Conservation (phyloP, 345 rosid species). For the Litchi chinensis region DNA sequence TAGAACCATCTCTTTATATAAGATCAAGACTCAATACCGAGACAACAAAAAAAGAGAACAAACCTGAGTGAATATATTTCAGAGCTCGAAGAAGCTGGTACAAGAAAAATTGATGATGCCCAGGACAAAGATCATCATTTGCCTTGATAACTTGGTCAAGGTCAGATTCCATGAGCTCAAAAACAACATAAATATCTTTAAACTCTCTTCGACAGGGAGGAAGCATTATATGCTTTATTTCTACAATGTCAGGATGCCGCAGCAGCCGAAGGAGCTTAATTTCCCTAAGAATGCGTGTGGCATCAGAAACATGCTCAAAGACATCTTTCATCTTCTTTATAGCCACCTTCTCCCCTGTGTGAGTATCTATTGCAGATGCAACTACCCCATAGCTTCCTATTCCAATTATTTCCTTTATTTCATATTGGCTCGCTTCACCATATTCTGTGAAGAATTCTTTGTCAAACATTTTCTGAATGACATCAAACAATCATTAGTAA, state of each 20-base stretch:
- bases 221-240: constrained; percentile 95
- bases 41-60: constrained; percentile 29
- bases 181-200: constrained; percentile 90
- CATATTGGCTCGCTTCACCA: constrained; percentile 95
- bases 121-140: constrained; percentile 88
- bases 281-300: constrained; percentile 88
- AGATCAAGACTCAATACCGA: constrained; percentile 6
- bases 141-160: constrained; percentile 89
- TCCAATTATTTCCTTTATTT: constrained; percentile 91
- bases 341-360: constrained; percentile 92
- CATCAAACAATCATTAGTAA: background rate
- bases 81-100: constrained; percentile 98
- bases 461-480: constrained; percentile 62
- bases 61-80: constrained; percentile 93
- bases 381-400: constrained; percentile 98
- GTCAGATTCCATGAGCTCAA: constrained; percentile 98
- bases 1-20: constrained; percentile 1
- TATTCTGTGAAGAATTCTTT: constrained; percentile 94
- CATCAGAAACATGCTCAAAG: constrained; percentile 94
- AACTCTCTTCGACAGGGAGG: constrained; percentile 95
- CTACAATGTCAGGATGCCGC: constrained; percentile 80
- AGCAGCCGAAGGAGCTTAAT: constrained; percentile 94
- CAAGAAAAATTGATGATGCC: constrained; percentile 94
- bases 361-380: constrained; percentile 91
- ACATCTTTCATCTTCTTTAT: constrained; percentile 92